These are phyloP conservation scores for Talaromyces piceae DNA, from an alignment of 2,329 filamentous ascomycete species.

Conservation along the genomic window DNA sequence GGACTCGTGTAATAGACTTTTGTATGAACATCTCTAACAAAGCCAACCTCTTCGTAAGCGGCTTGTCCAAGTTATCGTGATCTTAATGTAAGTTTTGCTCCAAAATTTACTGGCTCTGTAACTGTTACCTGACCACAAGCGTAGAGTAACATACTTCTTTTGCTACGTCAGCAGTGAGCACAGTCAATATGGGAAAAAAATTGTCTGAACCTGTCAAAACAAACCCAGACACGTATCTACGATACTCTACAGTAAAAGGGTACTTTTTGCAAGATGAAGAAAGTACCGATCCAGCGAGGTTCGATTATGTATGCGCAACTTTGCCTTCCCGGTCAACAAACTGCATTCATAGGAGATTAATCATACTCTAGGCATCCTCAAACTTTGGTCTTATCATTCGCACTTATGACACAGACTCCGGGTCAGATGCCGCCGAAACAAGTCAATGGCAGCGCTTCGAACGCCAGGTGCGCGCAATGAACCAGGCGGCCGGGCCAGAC, in stretches of 20 bases:
- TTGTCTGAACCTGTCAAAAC: background rate
- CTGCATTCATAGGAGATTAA: background rate
- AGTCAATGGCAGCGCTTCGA: constrained; percentile 52
- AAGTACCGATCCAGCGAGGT: constrained; percentile 38
- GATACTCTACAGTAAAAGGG: constrained; percentile 37
- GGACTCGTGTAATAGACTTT: no score
- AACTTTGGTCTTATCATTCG: constrained; percentile 46
- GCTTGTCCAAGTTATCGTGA: no score
- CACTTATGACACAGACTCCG: constrained; percentile 34
- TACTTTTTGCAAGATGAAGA: constrained; percentile 47
- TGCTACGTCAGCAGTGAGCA: constrained; percentile 9
- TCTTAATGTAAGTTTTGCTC: no score
- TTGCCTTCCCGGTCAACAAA: background rate
- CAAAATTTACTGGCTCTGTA: no score
- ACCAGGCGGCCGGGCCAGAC: constrained; percentile 28
- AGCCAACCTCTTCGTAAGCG: no score
- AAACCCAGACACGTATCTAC: constrained; percentile 16
- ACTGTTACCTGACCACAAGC: background rate
- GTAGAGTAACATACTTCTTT: constrained; percentile 1
- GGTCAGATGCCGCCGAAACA: constrained; percentile 15
- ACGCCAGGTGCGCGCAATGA: constrained; percentile 41
- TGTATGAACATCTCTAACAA: no score
- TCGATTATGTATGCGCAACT: constrained; percentile 40
- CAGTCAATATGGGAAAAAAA: constrained; percentile 14
- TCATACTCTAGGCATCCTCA: constrained; percentile 23